Evolutionary conservation across 1,284 basidiomycete genomes (phyloP).

Genomic region (Malassezia yamatoensis): DNA sequence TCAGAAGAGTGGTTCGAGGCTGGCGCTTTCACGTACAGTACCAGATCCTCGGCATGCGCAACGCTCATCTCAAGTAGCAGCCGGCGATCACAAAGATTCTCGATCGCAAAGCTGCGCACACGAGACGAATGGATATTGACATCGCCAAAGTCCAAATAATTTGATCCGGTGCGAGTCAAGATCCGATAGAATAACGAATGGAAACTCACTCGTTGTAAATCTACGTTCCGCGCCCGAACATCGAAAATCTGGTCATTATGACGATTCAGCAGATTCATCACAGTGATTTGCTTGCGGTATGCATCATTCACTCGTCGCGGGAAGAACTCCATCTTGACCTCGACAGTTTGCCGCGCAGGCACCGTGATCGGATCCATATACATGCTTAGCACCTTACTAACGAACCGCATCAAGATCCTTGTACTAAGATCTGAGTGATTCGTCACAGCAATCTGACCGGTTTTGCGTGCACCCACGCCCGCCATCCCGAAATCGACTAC

Average conservation of each 20-base stretch:
- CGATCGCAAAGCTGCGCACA: conserved; percentile 51
- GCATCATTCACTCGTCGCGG: conserved; percentile 52
- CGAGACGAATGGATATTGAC: conserved; percentile 52
- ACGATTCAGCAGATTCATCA: conserved; percentile 46
- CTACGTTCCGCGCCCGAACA: conserved; percentile 51
- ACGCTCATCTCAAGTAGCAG: conserved; percentile 51
- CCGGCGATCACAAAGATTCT: conserved; percentile 49
- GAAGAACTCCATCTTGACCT: conserved; percentile 52
- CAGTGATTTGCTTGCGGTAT: conserved; percentile 53
- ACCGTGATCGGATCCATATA: conserved; percentile 52
- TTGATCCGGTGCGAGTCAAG: conserved; percentile 51
- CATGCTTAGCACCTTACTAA: conserved; percentile 52
- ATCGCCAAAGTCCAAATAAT: conserved; percentile 53
- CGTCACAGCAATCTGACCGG: conserved; percentile 48
- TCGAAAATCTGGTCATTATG: conserved; percentile 51
- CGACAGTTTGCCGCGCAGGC: conserved; percentile 50
- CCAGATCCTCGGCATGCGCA: conserved; percentile 52
- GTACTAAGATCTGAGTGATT: conserved; percentile 51
- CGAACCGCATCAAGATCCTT: conserved; percentile 52
- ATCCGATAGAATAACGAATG: conserved; percentile 54
- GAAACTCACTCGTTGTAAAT: conserved; percentile 52
- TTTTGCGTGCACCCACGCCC: conserved; percentile 51
- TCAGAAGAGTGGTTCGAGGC: not conserved
- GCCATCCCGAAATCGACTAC: conserved; percentile 52
- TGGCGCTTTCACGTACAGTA: conserved; percentile 49